Conservation (phyloP, 2,329 filamentous ascomycete species). For the Ustulina deusta region DNA sequence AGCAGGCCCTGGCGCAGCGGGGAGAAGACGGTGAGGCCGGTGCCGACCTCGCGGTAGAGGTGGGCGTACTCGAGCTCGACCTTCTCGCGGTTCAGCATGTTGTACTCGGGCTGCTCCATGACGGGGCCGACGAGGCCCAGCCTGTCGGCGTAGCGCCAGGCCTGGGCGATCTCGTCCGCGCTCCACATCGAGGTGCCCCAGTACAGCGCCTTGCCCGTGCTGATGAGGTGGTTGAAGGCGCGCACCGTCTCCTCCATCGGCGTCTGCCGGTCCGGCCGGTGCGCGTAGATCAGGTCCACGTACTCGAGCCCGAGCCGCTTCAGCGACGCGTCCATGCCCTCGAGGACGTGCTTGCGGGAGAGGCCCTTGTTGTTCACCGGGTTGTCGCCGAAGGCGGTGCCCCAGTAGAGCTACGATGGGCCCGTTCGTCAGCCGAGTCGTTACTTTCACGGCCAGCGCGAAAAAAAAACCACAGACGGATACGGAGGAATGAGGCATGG, state of each 20-base stretch:
- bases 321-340: constrained; percentile 71
- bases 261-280: constrained; percentile 74
- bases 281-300: constrained; percentile 77
- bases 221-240: constrained; percentile 77
- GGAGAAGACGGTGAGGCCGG: constrained; percentile 73
- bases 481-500: not conserved
- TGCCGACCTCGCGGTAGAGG: constrained; percentile 69
- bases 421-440: constrained; percentile 17
- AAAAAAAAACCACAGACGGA: not conserved
- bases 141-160: constrained; percentile 70
- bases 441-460: not conserved
- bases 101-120: constrained; percentile 76
- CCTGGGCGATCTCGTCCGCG: constrained; percentile 73
- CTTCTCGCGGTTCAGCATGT: constrained; percentile 70
- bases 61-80: constrained; percentile 73
- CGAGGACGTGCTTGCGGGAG: constrained; percentile 76
- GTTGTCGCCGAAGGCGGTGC: constrained; percentile 68
- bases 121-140: constrained; percentile 72
- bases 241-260: constrained; percentile 79
- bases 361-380: constrained; percentile 75
- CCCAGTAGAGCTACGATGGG: constrained; percentile 70
- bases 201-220: constrained; percentile 75
- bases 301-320: constrained; percentile 69
- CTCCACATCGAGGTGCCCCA: constrained; percentile 78
- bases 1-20: constrained; percentile 71